Base-by-base conservation (phyloP, 192 early-diverging fungal species). In the Coemansia sp. region DNA sequence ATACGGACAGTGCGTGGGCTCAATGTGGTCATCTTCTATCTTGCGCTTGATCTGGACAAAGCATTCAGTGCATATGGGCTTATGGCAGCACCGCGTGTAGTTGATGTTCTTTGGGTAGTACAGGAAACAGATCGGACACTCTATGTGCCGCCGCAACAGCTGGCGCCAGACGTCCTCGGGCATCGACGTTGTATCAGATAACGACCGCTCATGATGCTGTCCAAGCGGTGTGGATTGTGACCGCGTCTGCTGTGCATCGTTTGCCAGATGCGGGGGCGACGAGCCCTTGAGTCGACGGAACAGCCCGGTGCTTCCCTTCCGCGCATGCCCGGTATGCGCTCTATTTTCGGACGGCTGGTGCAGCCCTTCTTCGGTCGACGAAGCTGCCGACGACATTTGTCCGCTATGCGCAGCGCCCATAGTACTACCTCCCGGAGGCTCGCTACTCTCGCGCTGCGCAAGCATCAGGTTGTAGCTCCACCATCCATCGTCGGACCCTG, bases 41-140 rank as follows among this genome's bases (percentile, higher is more conserved):
- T 92, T 87, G 31, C 95, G 89, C 70, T 94, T 92, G 58, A 97
- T 93, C 84, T 97, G 94, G 45, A 96, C 90, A 86, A 97, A 97
- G 71, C 95, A 97, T 66, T 97, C 95, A 12, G 94, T 95, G 83
- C 95, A 97, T 61, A 97, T 93, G 8, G 95, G 94, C 68, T 96
- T 90, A 71, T 92, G 91, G 82, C 95, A 97, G 79, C 95, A 97
- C 30, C 91, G 79, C 18, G 94, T 92, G 71, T 91, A 88, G 81
- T 97, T 97, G 79, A 93, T 93, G 79, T 95, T 94, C 61, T 85
- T 72, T 18, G 94, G 94, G 68, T 97, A 97, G 75, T 91, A 95
- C 77, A 97, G 78, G 65, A 96, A 97, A 65, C 95, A 97, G 61
- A 97, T 96, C 18, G 95, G 95, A 59, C 95, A 97, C 71, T 97